Conservation (phyloP, 495 filamentous ascomycete species). For the Thozetella sp. region DNA sequence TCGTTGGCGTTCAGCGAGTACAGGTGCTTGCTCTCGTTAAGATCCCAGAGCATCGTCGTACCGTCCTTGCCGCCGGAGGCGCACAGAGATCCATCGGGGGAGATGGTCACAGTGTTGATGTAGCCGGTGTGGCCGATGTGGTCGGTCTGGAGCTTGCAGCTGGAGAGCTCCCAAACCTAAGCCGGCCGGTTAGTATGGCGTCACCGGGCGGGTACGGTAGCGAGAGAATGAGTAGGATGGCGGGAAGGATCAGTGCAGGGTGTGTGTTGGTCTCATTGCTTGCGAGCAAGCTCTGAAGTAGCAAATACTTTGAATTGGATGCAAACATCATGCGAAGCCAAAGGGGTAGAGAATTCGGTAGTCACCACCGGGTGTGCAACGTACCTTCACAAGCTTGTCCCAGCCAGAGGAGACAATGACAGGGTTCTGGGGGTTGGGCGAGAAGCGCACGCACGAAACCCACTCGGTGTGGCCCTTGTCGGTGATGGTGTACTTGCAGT, state of each 20-base stretch:
- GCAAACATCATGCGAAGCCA: conserved; percentile 79
- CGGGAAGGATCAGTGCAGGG: conserved; percentile 78
- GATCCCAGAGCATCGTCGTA: conserved; percentile 99
- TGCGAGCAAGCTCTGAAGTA: conserved; percentile 95
- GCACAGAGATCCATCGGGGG: conserved; percentile 98
- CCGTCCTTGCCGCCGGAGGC: conserved; percentile 99
- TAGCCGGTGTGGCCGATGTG: conserved; percentile 99
- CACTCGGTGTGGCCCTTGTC: conserved; percentile 99
- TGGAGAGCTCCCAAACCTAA: conserved; percentile 99
- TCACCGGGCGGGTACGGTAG: background rate
- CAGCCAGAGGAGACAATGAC: conserved; percentile 98
- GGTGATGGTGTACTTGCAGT: conserved; percentile 99
- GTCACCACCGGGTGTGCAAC: conserved; percentile 30
- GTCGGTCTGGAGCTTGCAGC: conserved; percentile 99
- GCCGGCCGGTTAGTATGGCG: conserved; percentile 10
- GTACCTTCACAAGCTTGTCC: conserved; percentile 99
- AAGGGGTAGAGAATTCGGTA: background rate
- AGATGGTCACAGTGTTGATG: conserved; percentile 99
- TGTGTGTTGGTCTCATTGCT: conserved; percentile 98
- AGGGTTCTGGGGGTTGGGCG: conserved; percentile 99
- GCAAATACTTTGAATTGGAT: conserved; percentile 94
- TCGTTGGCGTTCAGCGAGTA: conserved; percentile 99
- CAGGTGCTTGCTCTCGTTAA: conserved; percentile 99
- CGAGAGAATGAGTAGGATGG: conserved; percentile 16
- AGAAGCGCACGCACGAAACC: conserved; percentile 99